Base-by-base conservation (phyloP, 768 basidiomycete genomes). In the Gelatoporia subvermispora region DNA sequence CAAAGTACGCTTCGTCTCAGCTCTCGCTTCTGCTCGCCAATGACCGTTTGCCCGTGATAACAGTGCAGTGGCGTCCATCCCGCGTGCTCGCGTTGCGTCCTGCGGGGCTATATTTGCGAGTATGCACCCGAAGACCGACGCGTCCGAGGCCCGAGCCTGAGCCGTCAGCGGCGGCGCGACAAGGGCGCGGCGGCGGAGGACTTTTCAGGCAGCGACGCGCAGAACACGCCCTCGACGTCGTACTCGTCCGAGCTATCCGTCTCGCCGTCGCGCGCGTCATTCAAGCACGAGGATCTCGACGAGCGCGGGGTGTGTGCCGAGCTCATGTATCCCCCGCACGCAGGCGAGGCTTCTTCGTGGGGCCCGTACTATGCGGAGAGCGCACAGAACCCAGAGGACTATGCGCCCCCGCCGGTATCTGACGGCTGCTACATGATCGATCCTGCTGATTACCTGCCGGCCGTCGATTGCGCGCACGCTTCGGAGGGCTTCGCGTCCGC, bases 21-120 rank as follows among this genome's bases (percentile, higher is more conserved):
- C 16, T 20, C 9, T 31, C 34, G 31, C 36, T 15, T 35, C n/a
- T 22, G 35, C 38, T 3, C 43, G 24, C 16, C 35, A 25, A 52
- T 52, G 9, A 53, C 37, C 22, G 13, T 15, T 17, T 22, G 22
- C 39, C 23, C 20, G 10, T 8, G 17, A 8, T 18, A 23, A 23
- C 49, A 71, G 70, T 71, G 70, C 57, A 65, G 63, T 23, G 70
- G 70, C 11, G 54, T 55, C 36, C 65, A 64, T 4, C 70, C 70
- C 16, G 48, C 66, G 1, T 71, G 70, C 55, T 50, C 51, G 21
- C 68, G 70, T 22, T 71, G 70, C 47, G 17, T 58, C 1, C 52
- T 60, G n/a, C 65, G 67, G 11, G 69, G 68, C 17, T 60, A 64
- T 50, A 9, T 47, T 10, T 71, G 70, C 51, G 59, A 63, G 39